Conservation (phyloP, 1,284 basidiomycete genomes). For the Amylostereum chailletii region DNA sequence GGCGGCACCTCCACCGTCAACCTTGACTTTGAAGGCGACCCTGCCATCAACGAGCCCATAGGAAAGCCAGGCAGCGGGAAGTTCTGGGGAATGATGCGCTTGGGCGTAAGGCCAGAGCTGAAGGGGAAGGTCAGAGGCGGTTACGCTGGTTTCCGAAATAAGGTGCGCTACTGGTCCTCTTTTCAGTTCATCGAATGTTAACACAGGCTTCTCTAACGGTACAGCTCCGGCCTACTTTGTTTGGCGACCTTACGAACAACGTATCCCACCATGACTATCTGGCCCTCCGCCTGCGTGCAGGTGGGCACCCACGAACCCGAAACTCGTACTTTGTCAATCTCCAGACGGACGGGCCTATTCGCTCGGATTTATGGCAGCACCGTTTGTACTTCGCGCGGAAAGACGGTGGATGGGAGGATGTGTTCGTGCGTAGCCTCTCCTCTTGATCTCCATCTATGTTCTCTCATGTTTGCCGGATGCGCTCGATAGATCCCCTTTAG, state of each 20-base stretch:
- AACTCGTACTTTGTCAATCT: conserved; percentile 85
- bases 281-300: conserved; percentile 65
- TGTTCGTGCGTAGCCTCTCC: conserved; percentile 50
- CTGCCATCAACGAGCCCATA: conserved; percentile 25
- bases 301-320: conserved; percentile 60
- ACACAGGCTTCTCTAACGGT: not conserved
- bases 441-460: conserved; percentile 2
- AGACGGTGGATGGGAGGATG: conserved; percentile 77
- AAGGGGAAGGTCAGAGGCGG: conserved; percentile 61
- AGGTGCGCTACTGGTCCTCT: conserved; percentile 30
- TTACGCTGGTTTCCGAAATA: conserved; percentile 82
- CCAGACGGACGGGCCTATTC: conserved; percentile 74
- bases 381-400: conserved; percentile 67
- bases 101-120: conserved; percentile 52
- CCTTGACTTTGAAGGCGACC: conserved; percentile 50
- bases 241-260: conserved; percentile 78
- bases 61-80: conserved; percentile 37
- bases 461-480: not conserved
- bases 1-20: conserved; percentile 76
- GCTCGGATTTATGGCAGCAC: conserved; percentile 85
- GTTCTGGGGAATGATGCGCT: conserved; percentile 71
- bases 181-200: not conserved
- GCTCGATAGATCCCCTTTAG: conserved; percentile 64
- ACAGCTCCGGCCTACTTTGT: conserved; percentile 62
- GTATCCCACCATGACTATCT: conserved; percentile 74